Base-by-base conservation (phyloP, 345 rosid genomes). In the Balakata baccata region DNA sequence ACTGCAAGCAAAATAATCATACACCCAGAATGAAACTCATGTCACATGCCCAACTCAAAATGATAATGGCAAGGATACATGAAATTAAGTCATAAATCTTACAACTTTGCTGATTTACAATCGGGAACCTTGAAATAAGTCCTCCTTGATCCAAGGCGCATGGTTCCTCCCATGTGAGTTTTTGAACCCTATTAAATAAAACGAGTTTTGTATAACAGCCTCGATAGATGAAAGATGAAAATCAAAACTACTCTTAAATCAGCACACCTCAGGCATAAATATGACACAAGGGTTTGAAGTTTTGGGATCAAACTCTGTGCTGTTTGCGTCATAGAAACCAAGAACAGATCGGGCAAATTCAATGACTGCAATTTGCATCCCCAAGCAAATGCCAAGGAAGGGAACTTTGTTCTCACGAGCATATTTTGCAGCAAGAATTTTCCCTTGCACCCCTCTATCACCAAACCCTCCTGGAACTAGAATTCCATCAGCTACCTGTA, bases 381-480 rank as follows among this genome's bases (percentile, higher is more conserved):
- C 99, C 81, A 95, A 84, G 83, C 99, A 95, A 77, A 95, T 92
- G 61, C 98, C 98, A 69, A 94, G 90, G 77, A 85, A 94, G 47
- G 98, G 98, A 71, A 94, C 84, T 69, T 85, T 85, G 75, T 89
- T 89, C 81, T 95, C 93, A 76, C 98, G 89, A 59, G 97, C 97
- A 84, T 89, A 91, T 68, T 89, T 92, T 46, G 98, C 94, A 69
- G 99, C 97, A 79, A 95, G 85, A 77, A 89, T 90, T 93, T 92
- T 95, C 80, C 99, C 99, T 65, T 78, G 81, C 72, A 95, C 96
- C 54, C 99, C 99, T 74, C 98, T 95, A 79, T 92, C 97, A 74
- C 98, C 99, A 87, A 95, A 95, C 41, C 99, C 99, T 80, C 98
- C 99, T 68, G 99, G 99, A 83, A 95, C 89, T 62, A 95, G 74